Percentiles rank a stretch among this genome's conserved stretches.
Evolutionary conservation across 1,139 yeast species (phyloP).

Genomic region (Arxiozyma slooffiae): DNA sequence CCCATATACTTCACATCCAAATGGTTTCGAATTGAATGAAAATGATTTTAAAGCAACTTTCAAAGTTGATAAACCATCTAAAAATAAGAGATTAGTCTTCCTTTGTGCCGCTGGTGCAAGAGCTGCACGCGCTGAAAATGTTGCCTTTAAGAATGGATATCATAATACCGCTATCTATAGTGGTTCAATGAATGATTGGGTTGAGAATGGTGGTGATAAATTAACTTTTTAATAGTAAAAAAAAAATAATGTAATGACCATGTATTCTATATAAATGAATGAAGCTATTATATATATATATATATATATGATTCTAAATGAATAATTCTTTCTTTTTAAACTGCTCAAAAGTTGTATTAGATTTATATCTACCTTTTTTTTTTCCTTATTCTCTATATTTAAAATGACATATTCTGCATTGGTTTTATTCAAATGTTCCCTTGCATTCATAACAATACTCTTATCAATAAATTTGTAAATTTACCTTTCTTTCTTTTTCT

Average conservation of each 20-base stretch:
- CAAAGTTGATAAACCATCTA: slow-evolving; percentile 69
- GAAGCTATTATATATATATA: background rate
- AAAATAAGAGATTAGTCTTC: slow-evolving; percentile 64
- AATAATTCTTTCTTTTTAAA: no score
- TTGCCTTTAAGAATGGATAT: slow-evolving; percentile 84
- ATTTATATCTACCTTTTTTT: background rate
- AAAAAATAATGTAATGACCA: no score
- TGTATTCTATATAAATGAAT: no score
- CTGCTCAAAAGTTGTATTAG: background rate
- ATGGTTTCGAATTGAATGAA: slow-evolving; percentile 67
- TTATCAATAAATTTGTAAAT: no score
- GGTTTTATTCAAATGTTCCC: no score
- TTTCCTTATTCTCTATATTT: no score
- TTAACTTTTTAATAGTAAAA: slow-evolving; percentile 10
- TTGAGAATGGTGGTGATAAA: slow-evolving; percentile 31
- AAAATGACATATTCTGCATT: no score
- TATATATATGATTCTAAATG: background rate
- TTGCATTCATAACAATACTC: no score
- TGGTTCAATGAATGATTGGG: slow-evolving; percentile 89
- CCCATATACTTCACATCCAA: slow-evolving; percentile 85
- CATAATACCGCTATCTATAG: slow-evolving; percentile 60
- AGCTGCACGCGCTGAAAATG: slow-evolving; percentile 78
- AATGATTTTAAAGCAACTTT: slow-evolving; percentile 72
- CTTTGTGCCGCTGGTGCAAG: slow-evolving; percentile 92
- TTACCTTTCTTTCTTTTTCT: no score